phyloP scores from a whole-genome alignment of 441 rosid species.

The Corymbia calophylla region DNA sequence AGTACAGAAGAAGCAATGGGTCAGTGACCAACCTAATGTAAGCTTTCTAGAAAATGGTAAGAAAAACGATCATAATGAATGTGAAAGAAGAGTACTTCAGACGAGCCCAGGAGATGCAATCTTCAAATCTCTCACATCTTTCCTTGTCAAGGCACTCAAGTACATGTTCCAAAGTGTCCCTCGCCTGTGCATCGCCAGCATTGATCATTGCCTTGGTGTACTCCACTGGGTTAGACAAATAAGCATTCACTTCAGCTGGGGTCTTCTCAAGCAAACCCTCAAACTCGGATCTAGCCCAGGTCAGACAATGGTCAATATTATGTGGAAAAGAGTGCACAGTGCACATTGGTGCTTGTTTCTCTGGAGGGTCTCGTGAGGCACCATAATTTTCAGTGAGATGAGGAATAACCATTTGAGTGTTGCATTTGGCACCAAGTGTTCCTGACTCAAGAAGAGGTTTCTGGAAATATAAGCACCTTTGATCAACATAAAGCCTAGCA shows the following conservation, averaged over 20 bases:
- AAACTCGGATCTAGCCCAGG: slow-evolving; percentile 97
- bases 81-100: slow-evolving; percentile 35
- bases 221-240: slow-evolving; percentile 58
- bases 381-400: slow-evolving; percentile 91
- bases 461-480: slow-evolving; percentile 88
- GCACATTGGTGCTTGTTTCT: slow-evolving; percentile 97
- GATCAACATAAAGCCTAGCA: slow-evolving; percentile 85
- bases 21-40: not conserved
- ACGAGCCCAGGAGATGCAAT: slow-evolving; percentile 87
- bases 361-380: slow-evolving; percentile 94
- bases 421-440: slow-evolving; percentile 89
- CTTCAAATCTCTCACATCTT: slow-evolving; percentile 64
- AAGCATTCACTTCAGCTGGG: slow-evolving; percentile 89
- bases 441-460: slow-evolving; percentile 95
- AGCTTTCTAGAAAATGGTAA: not conserved
- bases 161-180: slow-evolving; percentile 71
- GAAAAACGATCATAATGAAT: not conserved
- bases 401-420: slow-evolving; percentile 90
- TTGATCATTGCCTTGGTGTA: slow-evolving; percentile 59
- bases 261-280: slow-evolving; percentile 94
- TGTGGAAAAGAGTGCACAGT: slow-evolving; percentile 93
- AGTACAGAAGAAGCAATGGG: not conserved
- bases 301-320: slow-evolving; percentile 91
- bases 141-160: slow-evolving; percentile 87
- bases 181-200: slow-evolving; percentile 96